Percentiles rank a stretch among this genome's conserved stretches.
Conservation (phyloP, 2,329 filamentous ascomycete genomes). For the Aspergillus terreus region DNA sequence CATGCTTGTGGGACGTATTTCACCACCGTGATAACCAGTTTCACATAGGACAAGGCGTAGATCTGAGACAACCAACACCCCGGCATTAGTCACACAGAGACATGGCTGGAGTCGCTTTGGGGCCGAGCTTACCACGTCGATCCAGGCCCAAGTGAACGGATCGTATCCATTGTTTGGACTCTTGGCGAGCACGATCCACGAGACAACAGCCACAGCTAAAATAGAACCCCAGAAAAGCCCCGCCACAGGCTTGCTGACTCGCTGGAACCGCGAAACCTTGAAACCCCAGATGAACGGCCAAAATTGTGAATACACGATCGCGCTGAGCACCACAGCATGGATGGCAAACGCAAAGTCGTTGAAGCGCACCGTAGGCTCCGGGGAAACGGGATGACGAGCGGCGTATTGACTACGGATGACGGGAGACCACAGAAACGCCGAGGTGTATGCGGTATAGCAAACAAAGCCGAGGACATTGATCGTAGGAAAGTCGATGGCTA, state of each 20-base stretch:
- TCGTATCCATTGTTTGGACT: constrained; percentile 45
- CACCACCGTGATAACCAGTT: constrained; percentile 79
- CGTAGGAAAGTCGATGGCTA: constrained; percentile 81
- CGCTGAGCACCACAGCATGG: constrained; percentile 71
- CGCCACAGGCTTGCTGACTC: constrained; percentile 60
- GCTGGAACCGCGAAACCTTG: constrained; percentile 51
- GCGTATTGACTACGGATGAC: constrained; percentile 80
- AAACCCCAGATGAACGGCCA: constrained; percentile 72
- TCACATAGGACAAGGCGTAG: constrained; percentile 77
- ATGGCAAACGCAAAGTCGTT: constrained; percentile 88
- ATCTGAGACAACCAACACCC: constrained; percentile 38
- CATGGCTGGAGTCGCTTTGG: neutral
- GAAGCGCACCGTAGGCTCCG: constrained; percentile 77
- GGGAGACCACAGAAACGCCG: constrained; percentile 73
- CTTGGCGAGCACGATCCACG: constrained; percentile 40
- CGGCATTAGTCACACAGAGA: neutral
- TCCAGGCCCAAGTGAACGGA: constrained; percentile 56
- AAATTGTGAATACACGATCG: constrained; percentile 75
- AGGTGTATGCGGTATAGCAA: constrained; percentile 70
- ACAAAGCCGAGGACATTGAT: constrained; percentile 63
- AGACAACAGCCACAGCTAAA: constrained; percentile 35
- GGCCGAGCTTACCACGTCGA: constrained; percentile 54
- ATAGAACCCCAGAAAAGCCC: constrained; percentile 69
- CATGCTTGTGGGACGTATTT: constrained; percentile 90
- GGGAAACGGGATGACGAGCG: constrained; percentile 65